Percentiles rank a stretch among this genome's conserved stretches.
Conservation (phyloP, 75 land plant species). For the Ceratopteris richardii region DNA sequence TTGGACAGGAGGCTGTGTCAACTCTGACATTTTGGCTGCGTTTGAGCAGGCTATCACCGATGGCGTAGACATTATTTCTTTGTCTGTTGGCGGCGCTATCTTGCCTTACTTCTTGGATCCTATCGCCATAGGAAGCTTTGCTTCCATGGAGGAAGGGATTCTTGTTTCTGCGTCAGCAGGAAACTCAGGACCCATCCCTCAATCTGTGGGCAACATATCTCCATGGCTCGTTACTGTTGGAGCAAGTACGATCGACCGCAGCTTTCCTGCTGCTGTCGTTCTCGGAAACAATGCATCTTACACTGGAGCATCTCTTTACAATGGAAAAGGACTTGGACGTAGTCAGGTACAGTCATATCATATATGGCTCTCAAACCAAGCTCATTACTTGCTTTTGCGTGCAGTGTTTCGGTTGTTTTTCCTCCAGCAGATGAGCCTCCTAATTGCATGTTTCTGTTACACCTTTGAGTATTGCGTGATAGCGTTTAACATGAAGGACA, state of each 20-base stretch:
- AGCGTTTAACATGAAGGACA: too few relatives aligned
- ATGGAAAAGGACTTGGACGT: constrained; percentile 23
- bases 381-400: too few relatives aligned
- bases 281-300: constrained; percentile 18
- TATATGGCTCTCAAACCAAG: too few relatives aligned
- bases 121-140: constrained; percentile 34
- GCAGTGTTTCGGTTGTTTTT: too few relatives aligned
- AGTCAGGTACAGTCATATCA: too few relatives aligned
- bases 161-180: constrained; percentile 29
- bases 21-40: constrained; percentile 36
- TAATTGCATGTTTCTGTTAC: too few relatives aligned
- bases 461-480: too few relatives aligned
- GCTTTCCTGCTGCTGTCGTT: constrained; percentile 23
- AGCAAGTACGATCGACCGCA: constrained; percentile 32
- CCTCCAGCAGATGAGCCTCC: too few relatives aligned
- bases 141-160: constrained; percentile 25
- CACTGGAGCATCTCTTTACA: constrained; percentile 32
- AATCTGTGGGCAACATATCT: constrained; percentile 25
- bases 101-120: constrained; percentile 27
- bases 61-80: constrained; percentile 34
- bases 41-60: constrained; percentile 33
- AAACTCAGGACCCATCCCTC: constrained; percentile 20
- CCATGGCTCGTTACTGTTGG: constrained; percentile 36
- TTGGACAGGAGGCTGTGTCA: constrained; percentile 27
- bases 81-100: constrained; percentile 31